Evolutionary conservation across 2,329 filamentous ascomycete genomes (phyloP), one percentile per base, ranked within the genome.

Genomic region (Fonsecaea pugnacius): DNA sequence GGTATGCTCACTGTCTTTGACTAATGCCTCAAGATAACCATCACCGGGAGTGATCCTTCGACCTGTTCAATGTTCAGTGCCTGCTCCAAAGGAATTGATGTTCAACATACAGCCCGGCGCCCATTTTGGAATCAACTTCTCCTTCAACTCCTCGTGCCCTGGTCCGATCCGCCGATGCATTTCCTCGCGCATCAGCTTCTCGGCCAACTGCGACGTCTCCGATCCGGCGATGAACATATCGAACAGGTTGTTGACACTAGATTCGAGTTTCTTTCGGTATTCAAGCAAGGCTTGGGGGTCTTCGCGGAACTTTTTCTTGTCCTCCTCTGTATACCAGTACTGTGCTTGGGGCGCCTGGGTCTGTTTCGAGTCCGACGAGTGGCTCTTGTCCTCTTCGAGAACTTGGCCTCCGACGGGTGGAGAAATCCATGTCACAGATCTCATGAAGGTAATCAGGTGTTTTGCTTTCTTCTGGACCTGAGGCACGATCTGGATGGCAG

Each of bases 401-500:
- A 58, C 21, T 16, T 63, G 38, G 51, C 56, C 48, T 35, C 60
- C 51, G 7, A 55, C 48, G 21, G 56, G 33, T 16, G 60, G 55
- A 35, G 59, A 62, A 1, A 75, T 60, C 72, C 73, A 75, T 2
- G 73, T 75, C 6, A 73, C 63, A 21, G 58, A 67, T 5, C 74
- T 72, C 38, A 75, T 70, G 54, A 70, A 75, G 35, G 71, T 73
- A 3, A 68, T 67, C 1, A 74, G 16, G 27, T 70, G 66, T 16
- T 61, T 64, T 32, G 75, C 77, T 9, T 18, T 55, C 50, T 62
- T 62, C 36, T 58, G 64, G 3, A 63, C 46, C 46, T 64, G 62
- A 6, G 62, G 62, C 21, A 64, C 58, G 6, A 59, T 64, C 36
- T 89, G 87, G 1, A 89, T 82, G 0, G 87, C 87, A 0, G 85